These are phyloP conservation scores for Warburgia ugandensis DNA, from an alignment of 164 flowering plant genomes.

Conservation along the genomic window DNA sequence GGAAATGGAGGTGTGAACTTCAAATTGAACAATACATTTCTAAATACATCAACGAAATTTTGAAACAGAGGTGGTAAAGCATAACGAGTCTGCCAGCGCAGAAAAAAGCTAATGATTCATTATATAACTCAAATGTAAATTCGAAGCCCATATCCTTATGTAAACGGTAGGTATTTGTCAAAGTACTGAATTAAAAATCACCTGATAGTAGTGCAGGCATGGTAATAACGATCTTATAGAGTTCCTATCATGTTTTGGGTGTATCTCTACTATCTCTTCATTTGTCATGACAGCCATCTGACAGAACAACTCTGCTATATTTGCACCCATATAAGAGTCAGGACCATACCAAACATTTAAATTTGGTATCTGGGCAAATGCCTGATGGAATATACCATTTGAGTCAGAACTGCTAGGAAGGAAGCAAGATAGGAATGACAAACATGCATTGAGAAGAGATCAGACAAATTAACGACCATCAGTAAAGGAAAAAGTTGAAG, in stretches of 20 bases:
- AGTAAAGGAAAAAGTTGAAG: no score
- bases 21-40: no score
- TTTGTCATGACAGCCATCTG: conserved; percentile 86
- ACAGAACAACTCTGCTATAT: conserved; percentile 66
- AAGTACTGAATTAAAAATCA: conserved; percentile 14
- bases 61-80: no score
- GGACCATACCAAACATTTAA: conserved; percentile 87
- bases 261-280: conserved; percentile 83
- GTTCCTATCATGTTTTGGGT: conserved; percentile 59
- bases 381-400: conserved; percentile 30
- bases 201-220: conserved; percentile 84
- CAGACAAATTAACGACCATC: no score
- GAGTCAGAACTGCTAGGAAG: neutral
- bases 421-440: neutral
- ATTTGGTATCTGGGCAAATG: conserved; percentile 83
- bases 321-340: conserved; percentile 98
- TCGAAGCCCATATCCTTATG: no score
- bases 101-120: no score
- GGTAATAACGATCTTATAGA: conserved; percentile 71
- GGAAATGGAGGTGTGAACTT: no score
- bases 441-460: neutral
- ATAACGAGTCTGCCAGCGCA: no score
- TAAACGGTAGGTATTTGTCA: neutral
- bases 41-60: no score
- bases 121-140: no score